A percentile compares a stretch with the other conserved stretches of the same genome.
Evolutionary conservation across 805 yeast species (phyloP).

Genomic region (Nakazawaea ernobii): DNA sequence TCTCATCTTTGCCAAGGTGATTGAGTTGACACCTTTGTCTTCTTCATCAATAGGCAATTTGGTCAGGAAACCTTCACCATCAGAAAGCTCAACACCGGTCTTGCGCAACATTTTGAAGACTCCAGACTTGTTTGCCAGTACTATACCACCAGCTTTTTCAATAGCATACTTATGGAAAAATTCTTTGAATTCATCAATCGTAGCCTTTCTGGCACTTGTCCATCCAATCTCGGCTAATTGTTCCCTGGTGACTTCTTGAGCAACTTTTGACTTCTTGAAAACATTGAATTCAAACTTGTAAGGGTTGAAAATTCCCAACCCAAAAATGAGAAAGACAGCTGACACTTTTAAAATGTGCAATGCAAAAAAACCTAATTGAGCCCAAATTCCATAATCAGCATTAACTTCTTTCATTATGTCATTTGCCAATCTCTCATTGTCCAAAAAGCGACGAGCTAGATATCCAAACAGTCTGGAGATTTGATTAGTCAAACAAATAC

Average conservation of each 20-base stretch:
- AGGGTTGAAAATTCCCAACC: constrained; percentile 79
- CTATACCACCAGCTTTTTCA: constrained; percentile 65
- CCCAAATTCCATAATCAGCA: constrained; percentile 32
- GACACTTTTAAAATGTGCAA: constrained; percentile 64
- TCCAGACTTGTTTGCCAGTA: constrained; percentile 73
- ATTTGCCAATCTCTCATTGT: constrained; percentile 36
- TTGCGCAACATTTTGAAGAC: constrained; percentile 49
- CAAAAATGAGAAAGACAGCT: constrained; percentile 50
- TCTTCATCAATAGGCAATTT: constrained; percentile 35
- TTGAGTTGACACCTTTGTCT: constrained; percentile 26
- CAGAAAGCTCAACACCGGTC: constrained; percentile 55
- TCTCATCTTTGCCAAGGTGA: constrained; percentile 25
- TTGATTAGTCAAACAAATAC: constrained; percentile 69
- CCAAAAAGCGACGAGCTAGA: constrained; percentile 27
- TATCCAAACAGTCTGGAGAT: constrained; percentile 27
- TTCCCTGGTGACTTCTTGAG: constrained; percentile 38
- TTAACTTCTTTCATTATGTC: constrained; percentile 44
- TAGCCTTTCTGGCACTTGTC: constrained; percentile 86
- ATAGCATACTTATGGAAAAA: constrained; percentile 59
- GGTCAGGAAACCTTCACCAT: constrained; percentile 81
- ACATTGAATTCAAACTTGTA: constrained; percentile 37
- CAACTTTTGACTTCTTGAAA: constrained; percentile 26
- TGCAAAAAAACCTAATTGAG: constrained; percentile 63
- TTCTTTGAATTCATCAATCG: constrained; percentile 64
- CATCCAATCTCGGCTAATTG: constrained; percentile 71